Evolutionary conservation across 805 yeast genomes (phyloP).

Genomic region (Metschnikowia similis): DNA sequence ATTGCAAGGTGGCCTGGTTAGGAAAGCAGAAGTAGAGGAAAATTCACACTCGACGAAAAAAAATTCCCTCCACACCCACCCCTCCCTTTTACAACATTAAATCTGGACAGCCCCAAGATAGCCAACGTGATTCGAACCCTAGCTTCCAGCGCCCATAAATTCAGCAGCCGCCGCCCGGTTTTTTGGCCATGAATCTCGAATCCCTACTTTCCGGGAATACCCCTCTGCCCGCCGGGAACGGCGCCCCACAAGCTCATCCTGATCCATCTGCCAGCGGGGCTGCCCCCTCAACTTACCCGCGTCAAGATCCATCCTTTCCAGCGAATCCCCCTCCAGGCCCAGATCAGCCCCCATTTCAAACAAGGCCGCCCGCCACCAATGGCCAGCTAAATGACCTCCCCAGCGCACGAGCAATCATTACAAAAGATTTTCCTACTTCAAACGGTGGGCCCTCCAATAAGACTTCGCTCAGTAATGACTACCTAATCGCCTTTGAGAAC

Average conservation of each 20-base stretch:
- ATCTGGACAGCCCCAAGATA: constrained; percentile 1
- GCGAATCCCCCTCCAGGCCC: neutral
- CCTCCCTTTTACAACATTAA: constrained; percentile 1
- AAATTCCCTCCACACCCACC: constrained; percentile 9
- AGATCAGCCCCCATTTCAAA: neutral
- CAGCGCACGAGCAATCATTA: neutral
- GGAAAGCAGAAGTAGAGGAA: constrained; percentile 13
- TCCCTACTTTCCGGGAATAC: constrained; percentile 17
- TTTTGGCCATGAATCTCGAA: constrained; percentile 17
- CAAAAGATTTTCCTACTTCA: neutral
- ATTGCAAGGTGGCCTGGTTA: constrained; percentile 9
- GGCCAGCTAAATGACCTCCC: constrained; percentile 1
- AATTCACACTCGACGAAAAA: constrained; percentile 13
- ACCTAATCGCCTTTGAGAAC: constrained; percentile 12
- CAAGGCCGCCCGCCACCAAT: neutral
- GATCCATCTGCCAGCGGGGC: neutral
- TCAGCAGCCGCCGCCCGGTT: constrained; percentile 1
- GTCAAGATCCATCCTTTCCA: neutral
- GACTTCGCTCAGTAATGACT: constrained; percentile 5
- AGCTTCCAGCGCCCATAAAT: neutral
- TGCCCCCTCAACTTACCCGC: neutral
- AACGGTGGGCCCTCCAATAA: neutral
- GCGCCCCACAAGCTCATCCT: neutral
- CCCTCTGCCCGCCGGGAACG: constrained; percentile 8
- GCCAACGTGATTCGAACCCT: neutral